Conservation (phyloP, 176 grass and related monocot species). For the Oropetium thomaeum region DNA sequence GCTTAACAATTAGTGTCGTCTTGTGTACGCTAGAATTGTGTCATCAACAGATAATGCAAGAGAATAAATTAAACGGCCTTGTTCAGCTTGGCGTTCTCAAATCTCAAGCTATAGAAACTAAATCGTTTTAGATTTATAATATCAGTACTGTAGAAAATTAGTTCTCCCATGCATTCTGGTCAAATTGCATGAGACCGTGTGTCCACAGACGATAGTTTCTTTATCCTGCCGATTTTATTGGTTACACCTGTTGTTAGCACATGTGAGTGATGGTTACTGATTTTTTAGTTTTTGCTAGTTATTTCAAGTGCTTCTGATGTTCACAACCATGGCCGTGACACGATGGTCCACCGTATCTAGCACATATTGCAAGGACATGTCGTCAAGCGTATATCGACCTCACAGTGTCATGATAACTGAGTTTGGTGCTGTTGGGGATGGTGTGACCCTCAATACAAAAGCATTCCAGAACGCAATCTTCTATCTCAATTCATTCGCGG, state of each 20-base stretch:
- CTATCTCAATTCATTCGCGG: slow-evolving; percentile 95
- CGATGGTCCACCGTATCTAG: slow-evolving; percentile 37
- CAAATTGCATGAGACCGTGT: background rate
- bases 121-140: background rate
- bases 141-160: slow-evolving; percentile 14
- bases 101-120: background rate
- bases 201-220: background rate
- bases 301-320: slow-evolving; percentile 47
- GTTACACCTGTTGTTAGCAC: background rate
- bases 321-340: slow-evolving; percentile 30
- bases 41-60: background rate
- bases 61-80: background rate
- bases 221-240: background rate
- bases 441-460: slow-evolving; percentile 86
- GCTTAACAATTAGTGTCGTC: background rate
- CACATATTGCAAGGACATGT: slow-evolving; percentile 80
- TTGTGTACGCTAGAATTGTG: no score
- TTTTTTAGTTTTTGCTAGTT: slow-evolving; percentile 35
- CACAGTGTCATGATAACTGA: slow-evolving; percentile 95
- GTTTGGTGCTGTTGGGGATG: slow-evolving; percentile 92
- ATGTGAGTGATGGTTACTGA: slow-evolving; percentile 3
- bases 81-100: background rate
- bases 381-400: slow-evolving; percentile 59
- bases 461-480: slow-evolving; percentile 98
- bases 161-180: background rate